phyloP scores from a whole-genome alignment of 2,329 filamentous ascomycete species.

The Cercospora brassicicola region DNA sequence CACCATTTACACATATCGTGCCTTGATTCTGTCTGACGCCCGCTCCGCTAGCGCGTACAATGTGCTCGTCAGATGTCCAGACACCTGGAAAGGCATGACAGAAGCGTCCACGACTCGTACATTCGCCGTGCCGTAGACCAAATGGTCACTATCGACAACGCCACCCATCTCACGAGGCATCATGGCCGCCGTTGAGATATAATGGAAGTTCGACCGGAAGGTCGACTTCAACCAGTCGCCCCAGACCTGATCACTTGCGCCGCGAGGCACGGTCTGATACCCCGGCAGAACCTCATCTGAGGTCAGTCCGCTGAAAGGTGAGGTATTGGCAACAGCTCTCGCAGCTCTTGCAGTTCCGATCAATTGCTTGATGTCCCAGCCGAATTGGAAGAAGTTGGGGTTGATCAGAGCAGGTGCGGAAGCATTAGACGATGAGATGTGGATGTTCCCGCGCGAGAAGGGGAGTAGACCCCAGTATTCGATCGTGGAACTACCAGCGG shows the following conservation, averaged over 20 bases:
- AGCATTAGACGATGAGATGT: constrained; percentile 31
- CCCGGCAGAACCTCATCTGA: constrained; percentile 37
- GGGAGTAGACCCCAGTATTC: constrained; percentile 29
- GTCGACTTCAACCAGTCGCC: constrained; percentile 16
- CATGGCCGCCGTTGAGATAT: constrained; percentile 31
- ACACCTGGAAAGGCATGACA: constrained; percentile 30
- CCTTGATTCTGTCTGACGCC: constrained; percentile 34
- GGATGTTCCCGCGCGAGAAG: constrained; percentile 32
- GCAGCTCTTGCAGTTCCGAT: constrained; percentile 21
- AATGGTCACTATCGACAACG: constrained; percentile 31
- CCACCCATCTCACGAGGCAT: constrained; percentile 25
- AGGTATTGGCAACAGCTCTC: constrained; percentile 9
- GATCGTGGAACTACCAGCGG: constrained; percentile 11
- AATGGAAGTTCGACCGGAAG: constrained; percentile 18
- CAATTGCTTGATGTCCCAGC: constrained; percentile 33
- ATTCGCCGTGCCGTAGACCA: constrained; percentile 30
- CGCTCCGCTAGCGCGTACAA: constrained; percentile 38
- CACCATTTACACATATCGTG: neutral
- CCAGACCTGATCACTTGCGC: constrained; percentile 24
- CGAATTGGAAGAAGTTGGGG: constrained; percentile 36
- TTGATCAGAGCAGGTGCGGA: constrained; percentile 32
- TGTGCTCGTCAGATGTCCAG: constrained; percentile 21
- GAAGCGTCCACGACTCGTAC: constrained; percentile 32
- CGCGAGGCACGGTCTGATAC: constrained; percentile 18
- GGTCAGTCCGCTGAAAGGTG: constrained; percentile 30